Conservation (phyloP, 768 basidiomycete genomes). For the Lactarius tabidus region DNA sequence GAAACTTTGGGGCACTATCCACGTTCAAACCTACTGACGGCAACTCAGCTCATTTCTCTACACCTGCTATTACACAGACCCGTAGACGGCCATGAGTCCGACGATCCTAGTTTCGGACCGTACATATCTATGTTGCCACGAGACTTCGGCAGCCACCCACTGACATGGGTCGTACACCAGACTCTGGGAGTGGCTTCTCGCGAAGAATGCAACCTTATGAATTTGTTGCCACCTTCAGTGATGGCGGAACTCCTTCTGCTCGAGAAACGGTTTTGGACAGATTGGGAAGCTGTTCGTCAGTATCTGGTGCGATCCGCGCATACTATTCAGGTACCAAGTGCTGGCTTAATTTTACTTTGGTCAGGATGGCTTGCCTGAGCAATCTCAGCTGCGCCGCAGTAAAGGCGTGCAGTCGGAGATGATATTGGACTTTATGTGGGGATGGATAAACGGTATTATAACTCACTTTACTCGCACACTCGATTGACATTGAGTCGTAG, state of each 20-base stretch:
- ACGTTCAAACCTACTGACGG: constrained; percentile 46
- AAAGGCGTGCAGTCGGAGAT: constrained; percentile 15
- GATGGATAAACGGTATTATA: constrained; percentile 80
- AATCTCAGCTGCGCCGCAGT: neutral
- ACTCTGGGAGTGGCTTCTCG: constrained; percentile 23
- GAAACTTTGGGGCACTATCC: constrained; percentile 62
- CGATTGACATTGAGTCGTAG: constrained; percentile 37
- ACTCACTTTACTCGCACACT: constrained; percentile 11
- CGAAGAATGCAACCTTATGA: constrained; percentile 34
- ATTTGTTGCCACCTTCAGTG: constrained; percentile 48
- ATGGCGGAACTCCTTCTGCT: constrained; percentile 40
- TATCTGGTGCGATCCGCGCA: constrained; percentile 47
- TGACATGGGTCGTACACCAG: constrained; percentile 60
- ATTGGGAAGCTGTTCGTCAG: constrained; percentile 50
- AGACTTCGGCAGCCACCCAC: constrained; percentile 73
- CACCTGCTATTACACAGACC: constrained; percentile 74
- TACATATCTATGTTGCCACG: constrained; percentile 77
- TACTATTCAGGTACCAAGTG: neutral
- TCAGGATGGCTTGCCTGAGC: constrained; percentile 11
- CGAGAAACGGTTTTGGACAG: constrained; percentile 47
- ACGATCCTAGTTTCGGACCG: constrained; percentile 59
- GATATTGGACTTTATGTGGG: constrained; percentile 68
- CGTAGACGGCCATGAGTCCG: constrained; percentile 35
- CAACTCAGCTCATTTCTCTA: constrained; percentile 73
- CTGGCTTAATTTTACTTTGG: constrained; percentile 3